These are phyloP conservation scores for Dryas drummondii DNA, from an alignment of 306 rosid species.

Conservation along the genomic window DNA sequence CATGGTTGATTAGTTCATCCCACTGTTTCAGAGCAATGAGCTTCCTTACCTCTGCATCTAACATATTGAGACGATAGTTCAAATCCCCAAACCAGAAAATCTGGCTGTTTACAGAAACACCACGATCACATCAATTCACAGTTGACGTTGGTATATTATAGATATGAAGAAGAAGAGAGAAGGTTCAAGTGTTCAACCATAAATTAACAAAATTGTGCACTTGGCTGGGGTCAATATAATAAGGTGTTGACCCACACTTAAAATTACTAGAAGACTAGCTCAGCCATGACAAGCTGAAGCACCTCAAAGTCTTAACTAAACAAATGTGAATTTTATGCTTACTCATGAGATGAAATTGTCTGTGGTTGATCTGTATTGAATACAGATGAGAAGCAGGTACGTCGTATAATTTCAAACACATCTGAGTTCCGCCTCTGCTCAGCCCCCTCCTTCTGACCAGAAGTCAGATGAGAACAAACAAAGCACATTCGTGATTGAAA, in stretches of 20 bases:
- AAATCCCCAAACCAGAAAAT: conserved; percentile 97
- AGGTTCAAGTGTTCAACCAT: neutral
- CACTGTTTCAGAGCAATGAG: conserved; percentile 63
- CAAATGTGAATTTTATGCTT: conserved; percentile 32
- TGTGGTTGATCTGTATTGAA: conserved; percentile 71
- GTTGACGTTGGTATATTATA: conserved; percentile 12
- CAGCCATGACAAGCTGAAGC: neutral
- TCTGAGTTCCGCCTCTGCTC: conserved; percentile 82
- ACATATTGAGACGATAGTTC: conserved; percentile 82
- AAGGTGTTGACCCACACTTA: neutral
- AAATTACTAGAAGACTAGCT: neutral
- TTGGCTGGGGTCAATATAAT: neutral
- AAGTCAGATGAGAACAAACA: conserved; percentile 92
- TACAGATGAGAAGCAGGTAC: conserved; percentile 77
- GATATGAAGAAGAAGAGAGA: conserved; percentile 14
- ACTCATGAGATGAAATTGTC: conserved; percentile 93
- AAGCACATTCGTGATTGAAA: conserved; percentile 89
- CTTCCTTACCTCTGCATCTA: conserved; percentile 58
- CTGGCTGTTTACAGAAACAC: conserved; percentile 56
- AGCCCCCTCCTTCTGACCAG: conserved; percentile 89
- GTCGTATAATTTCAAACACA: conserved; percentile 72
- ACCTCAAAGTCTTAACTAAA: neutral
- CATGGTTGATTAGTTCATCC: conserved; percentile 70
- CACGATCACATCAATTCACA: conserved; percentile 19
- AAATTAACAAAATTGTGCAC: neutral